A percentile compares a stretch with the other conserved stretches of the same genome.
phyloP scores from a whole-genome alignment of 1,139 yeast species.

The Yamadazyma membranifaciens region DNA sequence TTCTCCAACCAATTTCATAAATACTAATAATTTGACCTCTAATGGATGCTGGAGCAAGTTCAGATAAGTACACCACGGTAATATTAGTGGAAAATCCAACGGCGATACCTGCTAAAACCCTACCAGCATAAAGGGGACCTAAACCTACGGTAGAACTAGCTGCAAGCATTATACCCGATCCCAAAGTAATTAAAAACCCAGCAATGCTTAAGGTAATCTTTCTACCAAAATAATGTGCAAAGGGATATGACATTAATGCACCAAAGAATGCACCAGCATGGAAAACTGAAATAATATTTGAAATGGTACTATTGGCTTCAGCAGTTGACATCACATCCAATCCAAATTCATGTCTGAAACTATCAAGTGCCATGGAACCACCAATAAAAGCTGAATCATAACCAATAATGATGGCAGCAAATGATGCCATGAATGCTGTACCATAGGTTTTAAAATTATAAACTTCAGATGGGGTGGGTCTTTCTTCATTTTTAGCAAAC shows the following conservation, averaged over 20 bases:
- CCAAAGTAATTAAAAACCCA: conserved; percentile 33
- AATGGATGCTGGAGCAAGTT: conserved; percentile 40
- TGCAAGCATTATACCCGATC: conserved; percentile 42
- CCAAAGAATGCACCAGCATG: conserved; percentile 48
- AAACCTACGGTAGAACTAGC: conserved; percentile 28
- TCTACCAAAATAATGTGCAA: conserved; percentile 37
- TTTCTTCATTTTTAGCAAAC: conserved; percentile 35
- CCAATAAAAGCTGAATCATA: conserved; percentile 47
- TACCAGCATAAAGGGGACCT: conserved; percentile 42
- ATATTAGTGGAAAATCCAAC: conserved; percentile 43
- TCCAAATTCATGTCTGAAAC: conserved; percentile 36
- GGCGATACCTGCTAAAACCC: conserved; percentile 41
- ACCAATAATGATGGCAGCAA: conserved; percentile 39
- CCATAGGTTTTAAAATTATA: conserved; percentile 35
- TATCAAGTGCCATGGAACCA: conserved; percentile 39
- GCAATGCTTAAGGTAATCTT: conserved; percentile 34
- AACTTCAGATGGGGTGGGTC: conserved; percentile 38
- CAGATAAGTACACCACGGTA: conserved; percentile 42
- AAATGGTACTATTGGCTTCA: conserved; percentile 25
- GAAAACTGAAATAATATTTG: conserved; percentile 43
- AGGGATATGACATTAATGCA: conserved; percentile 40
- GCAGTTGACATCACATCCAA: conserved; percentile 22
- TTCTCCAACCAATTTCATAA: conserved; percentile 45
- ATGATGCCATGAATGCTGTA: conserved; percentile 41
- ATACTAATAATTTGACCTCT: conserved; percentile 39